phyloP scores from a whole-genome alignment of 208 protist genomes.

The Leishmania martiniquensis region DNA sequence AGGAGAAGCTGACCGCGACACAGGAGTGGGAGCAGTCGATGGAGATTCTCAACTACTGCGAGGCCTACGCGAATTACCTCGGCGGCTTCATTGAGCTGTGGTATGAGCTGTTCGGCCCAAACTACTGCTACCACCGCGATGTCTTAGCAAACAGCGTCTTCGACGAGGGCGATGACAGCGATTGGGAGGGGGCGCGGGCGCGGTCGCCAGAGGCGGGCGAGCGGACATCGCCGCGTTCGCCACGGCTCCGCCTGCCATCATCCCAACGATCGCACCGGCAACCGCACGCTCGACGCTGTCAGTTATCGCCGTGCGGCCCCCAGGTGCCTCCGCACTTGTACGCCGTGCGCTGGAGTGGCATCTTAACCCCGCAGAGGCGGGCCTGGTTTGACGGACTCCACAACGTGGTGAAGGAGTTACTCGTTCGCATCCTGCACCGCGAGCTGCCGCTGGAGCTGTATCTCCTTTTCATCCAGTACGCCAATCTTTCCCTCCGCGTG shows the following conservation, averaged over 20 bases:
- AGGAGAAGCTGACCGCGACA: slow-evolving; percentile 10
- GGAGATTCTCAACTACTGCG: slow-evolving; percentile 39
- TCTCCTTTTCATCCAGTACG: slow-evolving; percentile 68
- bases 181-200: not conserved
- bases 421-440: slow-evolving; percentile 41
- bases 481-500: slow-evolving; percentile 43
- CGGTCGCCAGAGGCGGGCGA: not conserved
- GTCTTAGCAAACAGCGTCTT: not conserved
- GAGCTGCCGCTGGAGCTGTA: slow-evolving; percentile 58
- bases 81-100: slow-evolving; percentile 56
- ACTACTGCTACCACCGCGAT: slow-evolving; percentile 36
- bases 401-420: slow-evolving; percentile 36
- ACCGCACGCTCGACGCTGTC: not conserved
- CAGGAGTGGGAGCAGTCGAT: slow-evolving; percentile 29
- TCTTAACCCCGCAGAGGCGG: slow-evolving; percentile 37
- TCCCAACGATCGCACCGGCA: not conserved
- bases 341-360: slow-evolving; percentile 62
- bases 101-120: slow-evolving; percentile 63
- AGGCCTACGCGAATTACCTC: slow-evolving; percentile 58
- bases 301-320: not conserved
- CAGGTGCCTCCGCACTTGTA: slow-evolving; percentile 66
- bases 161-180: not conserved
- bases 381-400: slow-evolving; percentile 54
- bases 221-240: slow-evolving; percentile 7
- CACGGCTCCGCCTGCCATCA: not conserved